Base-by-base conservation (phyloP, 768 basidiomycete species). In the Multifurca ochricompacta region DNA sequence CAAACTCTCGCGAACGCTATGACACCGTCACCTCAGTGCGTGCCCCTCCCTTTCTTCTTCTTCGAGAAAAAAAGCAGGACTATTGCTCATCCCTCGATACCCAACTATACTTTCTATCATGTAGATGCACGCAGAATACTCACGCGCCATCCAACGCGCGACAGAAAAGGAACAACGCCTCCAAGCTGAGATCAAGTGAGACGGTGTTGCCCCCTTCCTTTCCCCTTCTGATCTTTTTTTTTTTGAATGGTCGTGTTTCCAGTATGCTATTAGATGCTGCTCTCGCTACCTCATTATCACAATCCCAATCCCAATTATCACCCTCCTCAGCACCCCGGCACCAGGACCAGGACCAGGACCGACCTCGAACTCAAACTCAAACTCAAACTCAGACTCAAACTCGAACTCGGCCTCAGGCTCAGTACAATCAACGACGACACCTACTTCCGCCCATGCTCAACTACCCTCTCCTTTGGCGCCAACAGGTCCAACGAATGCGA, bases 211-310 rank as follows among this genome's bases (percentile, higher is more conserved):
- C 48, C 23, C 9, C 14, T 19, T 10, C n/a, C 13, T 32, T 10
- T 10, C 6, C 19, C 21, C 6, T 25, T 18, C 19, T 16, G 1
- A 5, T 14, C 11, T 40, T n/a, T n/a, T 10, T 10, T 27, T 2
- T 6, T 18, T 5, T 9, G 1, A 2, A 32, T 8, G 32, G 6
- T 21, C 25, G 23, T 8, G n/a, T 13, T 6, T 3, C 14, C 35
- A 60, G 59, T 27, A 60, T 60, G 59, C 56, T 60, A n/a, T 25
- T 60, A n/a, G 59, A 60, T 45, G 48, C 59, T 16, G 59, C 53
- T 11, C 52, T 58, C 48, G 27, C 56, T 9, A 30, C 39, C 18
- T 16, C 48, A 13, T 11, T 42, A 1, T 21, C 48, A 4, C 55
- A 43, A 14, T 28, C 43, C n/a, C n/a, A n/a, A n/a, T n/a, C n/a